These are phyloP conservation scores for Mentha longifolia DNA, from an alignment of 257 asterid genomes.

Conservation along the genomic window DNA sequence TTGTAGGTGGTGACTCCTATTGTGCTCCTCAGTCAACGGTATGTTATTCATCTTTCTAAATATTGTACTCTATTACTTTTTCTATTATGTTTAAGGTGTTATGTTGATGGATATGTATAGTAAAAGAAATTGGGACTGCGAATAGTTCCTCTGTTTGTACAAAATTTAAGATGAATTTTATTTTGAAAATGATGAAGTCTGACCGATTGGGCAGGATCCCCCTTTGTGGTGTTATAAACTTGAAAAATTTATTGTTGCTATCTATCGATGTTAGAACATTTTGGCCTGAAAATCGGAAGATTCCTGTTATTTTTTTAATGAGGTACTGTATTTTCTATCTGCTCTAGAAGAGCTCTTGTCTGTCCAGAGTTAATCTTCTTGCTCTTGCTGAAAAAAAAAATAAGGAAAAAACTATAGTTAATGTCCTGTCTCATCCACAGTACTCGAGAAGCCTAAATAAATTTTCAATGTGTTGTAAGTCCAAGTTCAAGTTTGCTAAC, in stretches of 20 bases:
- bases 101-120: not conserved
- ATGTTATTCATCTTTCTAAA: slow-evolving; percentile 30
- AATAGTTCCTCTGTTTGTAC: slow-evolving; percentile 1
- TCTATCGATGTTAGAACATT: not conserved
- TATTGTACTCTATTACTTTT: slow-evolving; percentile 9
- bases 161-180: slow-evolving; percentile 14
- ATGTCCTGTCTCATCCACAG: slow-evolving; percentile 6
- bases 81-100: not conserved
- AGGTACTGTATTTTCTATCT: not conserved
- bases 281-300: not conserved
- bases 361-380: slow-evolving; percentile 1
- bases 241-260: not conserved
- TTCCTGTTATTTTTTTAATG: not conserved
- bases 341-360: slow-evolving; percentile 17
- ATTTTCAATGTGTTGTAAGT: slow-evolving; percentile 11
- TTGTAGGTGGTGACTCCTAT: slow-evolving; percentile 98
- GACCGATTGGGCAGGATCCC: not conserved
- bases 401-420: not conserved
- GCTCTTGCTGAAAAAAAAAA: not conserved
- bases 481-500: slow-evolving; percentile 23
- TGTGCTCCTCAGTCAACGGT: slow-evolving; percentile 99
- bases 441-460: not conserved
- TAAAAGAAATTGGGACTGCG: not conserved
- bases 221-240: slow-evolving; percentile 7
- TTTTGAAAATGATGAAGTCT: slow-evolving; percentile 2